These are phyloP conservation scores for Cardamine chenopodiifolia DNA, from an alignment of 345 rosid species.

Conservation along the genomic window DNA sequence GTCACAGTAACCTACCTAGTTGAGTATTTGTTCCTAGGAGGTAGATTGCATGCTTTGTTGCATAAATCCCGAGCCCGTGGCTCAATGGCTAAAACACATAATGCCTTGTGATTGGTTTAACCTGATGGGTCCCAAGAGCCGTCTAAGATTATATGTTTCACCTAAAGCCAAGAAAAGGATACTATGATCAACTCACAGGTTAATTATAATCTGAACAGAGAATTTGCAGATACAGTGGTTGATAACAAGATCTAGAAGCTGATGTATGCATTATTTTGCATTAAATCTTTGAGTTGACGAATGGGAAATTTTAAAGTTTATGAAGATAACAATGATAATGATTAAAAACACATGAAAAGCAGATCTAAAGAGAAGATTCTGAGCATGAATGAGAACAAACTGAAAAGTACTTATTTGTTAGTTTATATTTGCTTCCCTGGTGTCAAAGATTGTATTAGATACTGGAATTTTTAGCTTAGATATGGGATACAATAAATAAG, in stretches of 20 bases:
- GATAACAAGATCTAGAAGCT: conserved; percentile 34
- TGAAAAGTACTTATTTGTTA: conserved; percentile 17
- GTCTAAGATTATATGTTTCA: conserved; percentile 28
- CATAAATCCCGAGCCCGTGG: conserved; percentile 53
- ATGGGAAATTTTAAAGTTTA: conserved; percentile 9
- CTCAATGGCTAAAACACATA: conserved; percentile 58
- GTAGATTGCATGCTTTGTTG: conserved; percentile 38
- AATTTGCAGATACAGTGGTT: conserved; percentile 34
- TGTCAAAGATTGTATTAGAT: conserved; percentile 47
- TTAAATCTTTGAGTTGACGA: conserved; percentile 37
- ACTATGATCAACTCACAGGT: conserved; percentile 24
- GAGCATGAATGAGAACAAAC: conserved; percentile 44
- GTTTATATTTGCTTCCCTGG: conserved; percentile 28
- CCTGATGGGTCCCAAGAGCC: conserved; percentile 39
- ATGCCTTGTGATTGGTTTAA: conserved; percentile 19
- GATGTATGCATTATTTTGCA: conserved; percentile 23
- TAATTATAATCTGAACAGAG: conserved; percentile 29
- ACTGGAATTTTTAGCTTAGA: conserved; percentile 54
- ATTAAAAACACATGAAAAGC: conserved; percentile 39
- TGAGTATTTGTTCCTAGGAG: conserved; percentile 11
- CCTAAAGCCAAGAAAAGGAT: conserved; percentile 21
- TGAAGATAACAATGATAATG: conserved; percentile 33
- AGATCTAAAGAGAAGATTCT: conserved; percentile 44
- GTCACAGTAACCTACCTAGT: conserved; percentile 59
- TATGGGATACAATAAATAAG: conserved; percentile 40